Conservation (phyloP, 1,284 basidiomycete genomes). For the Trametes sp. region DNA sequence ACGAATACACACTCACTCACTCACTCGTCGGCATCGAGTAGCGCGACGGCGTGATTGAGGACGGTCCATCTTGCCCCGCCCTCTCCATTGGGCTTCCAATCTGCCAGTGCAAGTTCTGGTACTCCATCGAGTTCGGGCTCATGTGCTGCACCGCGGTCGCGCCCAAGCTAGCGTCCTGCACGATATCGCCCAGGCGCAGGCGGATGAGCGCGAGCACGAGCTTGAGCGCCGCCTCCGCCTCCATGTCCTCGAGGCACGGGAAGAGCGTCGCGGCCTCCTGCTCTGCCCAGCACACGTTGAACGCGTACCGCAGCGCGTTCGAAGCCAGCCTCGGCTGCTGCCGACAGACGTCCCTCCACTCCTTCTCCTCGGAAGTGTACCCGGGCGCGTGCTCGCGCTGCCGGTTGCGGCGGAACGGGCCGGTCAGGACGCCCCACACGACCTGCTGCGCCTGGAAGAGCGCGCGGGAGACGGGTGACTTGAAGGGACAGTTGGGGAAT, state of each 20-base stretch:
- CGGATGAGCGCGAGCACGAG: not conserved
- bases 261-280: not conserved
- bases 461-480: slow-evolving; percentile 7
- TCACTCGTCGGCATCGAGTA: too few relatives aligned
- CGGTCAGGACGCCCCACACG: not conserved
- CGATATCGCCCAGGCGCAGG: not conserved
- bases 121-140: too few relatives aligned
- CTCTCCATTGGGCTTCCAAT: too few relatives aligned
- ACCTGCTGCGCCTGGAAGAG: not conserved
- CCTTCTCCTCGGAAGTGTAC: not conserved
- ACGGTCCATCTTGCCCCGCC: too few relatives aligned
- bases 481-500: slow-evolving; percentile 4
- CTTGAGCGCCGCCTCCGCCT: not conserved
- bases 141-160: too few relatives aligned
- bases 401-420: too few relatives aligned
- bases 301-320: not conserved
- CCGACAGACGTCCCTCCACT: not conserved
- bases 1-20: too few relatives aligned
- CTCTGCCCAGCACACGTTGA: not conserved
- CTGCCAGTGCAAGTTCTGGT: too few relatives aligned
- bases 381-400: not conserved
- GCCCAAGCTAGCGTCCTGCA: not conserved
- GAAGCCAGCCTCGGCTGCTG: not conserved
- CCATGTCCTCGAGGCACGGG: not conserved
- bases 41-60: too few relatives aligned